These are phyloP conservation scores for Jaltomata sinuosa DNA, from an alignment of 257 asterid genomes.

Conservation along the genomic window DNA sequence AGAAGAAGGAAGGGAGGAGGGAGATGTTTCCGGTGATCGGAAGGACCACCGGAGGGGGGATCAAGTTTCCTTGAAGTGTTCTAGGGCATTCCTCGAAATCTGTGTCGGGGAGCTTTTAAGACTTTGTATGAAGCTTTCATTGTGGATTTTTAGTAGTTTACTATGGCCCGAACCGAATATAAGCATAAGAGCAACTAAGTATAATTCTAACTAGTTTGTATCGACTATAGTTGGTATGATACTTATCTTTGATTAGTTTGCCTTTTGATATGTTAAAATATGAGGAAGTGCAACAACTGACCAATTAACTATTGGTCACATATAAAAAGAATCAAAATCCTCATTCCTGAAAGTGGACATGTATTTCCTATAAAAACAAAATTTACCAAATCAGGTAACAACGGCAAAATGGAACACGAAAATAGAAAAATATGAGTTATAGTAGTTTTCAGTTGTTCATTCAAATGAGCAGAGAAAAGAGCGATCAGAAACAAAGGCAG, in stretches of 20 bases:
- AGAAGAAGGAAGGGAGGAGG: too few relatives aligned
- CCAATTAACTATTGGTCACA: neutral
- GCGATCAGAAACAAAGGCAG: neutral
- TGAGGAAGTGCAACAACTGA: neutral
- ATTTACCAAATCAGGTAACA: neutral
- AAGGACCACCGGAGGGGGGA: too few relatives aligned
- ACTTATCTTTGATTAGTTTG: neutral
- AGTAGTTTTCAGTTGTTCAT: neutral
- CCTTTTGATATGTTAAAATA: neutral
- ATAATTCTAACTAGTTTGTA: neutral
- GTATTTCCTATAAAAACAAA: neutral
- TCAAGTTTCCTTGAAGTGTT: too few relatives aligned
- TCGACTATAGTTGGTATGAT: neutral
- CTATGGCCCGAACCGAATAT: too few relatives aligned
- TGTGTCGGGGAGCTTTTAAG: too few relatives aligned
- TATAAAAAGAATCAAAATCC: neutral
- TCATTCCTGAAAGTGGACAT: neutral
- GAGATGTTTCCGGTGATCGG: too few relatives aligned
- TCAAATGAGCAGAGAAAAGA: neutral
- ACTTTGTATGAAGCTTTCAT: too few relatives aligned
- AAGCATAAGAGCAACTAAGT: neutral
- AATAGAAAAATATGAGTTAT: neutral
- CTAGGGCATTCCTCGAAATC: too few relatives aligned
- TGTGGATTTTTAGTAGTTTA: too few relatives aligned
- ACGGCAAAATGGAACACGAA: neutral